Evolutionary conservation across 202 grass and related monocot species (phyloP).

Genomic region (Sporobolus alterniflorus): DNA sequence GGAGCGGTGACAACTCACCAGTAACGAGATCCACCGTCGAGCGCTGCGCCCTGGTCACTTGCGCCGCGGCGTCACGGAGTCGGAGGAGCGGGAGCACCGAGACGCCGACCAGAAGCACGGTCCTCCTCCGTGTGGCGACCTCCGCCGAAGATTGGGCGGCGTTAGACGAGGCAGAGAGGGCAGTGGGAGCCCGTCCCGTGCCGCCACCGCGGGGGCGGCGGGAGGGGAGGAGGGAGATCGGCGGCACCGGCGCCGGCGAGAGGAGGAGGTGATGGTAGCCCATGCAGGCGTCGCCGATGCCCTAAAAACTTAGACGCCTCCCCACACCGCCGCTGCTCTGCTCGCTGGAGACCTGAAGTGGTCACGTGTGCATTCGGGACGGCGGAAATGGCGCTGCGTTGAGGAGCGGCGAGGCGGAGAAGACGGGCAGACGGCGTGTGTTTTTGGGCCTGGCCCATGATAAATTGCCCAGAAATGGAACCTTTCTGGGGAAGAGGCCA

Average conservation of each 20-base stretch:
- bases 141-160: neutral
- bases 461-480: neutral
- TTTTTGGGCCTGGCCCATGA: neutral
- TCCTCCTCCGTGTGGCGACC: slow-evolving; percentile 52
- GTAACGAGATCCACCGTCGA: slow-evolving; percentile 51
- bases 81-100: slow-evolving; percentile 81
- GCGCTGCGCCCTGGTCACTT: slow-evolving; percentile 36
- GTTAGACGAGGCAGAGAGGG: neutral
- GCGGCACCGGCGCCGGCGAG: neutral
- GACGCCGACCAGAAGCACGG: slow-evolving; percentile 76
- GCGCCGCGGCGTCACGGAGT: slow-evolving; percentile 46
- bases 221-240: neutral
- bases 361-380: slow-evolving; percentile 1
- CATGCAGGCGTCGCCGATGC: slow-evolving; percentile 23
- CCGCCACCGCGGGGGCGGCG: neutral
- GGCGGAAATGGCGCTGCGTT: slow-evolving; percentile 9
- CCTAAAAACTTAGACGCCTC: slow-evolving; percentile 30
- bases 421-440: neutral
- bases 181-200: neutral
- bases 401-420: neutral
- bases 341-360: neutral
- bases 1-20: slow-evolving; percentile 41
- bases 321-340: neutral
- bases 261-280: slow-evolving; percentile 42
- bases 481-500: neutral